phyloP scores from a whole-genome alignment of 176 grass and related monocot species.

The Thinopyrum elongatum region DNA sequence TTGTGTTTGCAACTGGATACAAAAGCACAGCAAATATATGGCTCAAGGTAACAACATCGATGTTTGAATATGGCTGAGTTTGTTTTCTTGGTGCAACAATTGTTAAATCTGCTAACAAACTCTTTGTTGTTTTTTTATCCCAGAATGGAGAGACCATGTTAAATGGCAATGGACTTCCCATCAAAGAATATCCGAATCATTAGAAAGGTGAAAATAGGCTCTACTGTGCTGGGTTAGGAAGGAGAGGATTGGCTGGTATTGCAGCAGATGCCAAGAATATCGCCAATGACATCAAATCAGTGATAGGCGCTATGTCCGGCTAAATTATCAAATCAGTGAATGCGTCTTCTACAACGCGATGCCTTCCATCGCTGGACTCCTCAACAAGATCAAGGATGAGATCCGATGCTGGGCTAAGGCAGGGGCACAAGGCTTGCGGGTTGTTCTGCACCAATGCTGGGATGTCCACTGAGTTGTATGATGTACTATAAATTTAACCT shows the following conservation, averaged over 20 bases:
- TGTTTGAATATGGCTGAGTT: not conserved
- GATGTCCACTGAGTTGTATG: too few species aligned
- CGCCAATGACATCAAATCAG: not conserved
- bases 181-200: not conserved
- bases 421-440: too few species aligned
- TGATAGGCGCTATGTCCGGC: not conserved
- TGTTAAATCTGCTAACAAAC: not conserved
- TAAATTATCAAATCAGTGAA: not conserved
- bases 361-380: too few species aligned
- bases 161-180: not conserved
- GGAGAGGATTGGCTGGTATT: not conserved
- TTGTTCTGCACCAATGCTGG: too few species aligned
- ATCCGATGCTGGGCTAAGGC: too few species aligned
- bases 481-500: too few species aligned
- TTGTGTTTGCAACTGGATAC: slow-evolving; percentile 35
- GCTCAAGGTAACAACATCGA: slow-evolving; percentile 37
- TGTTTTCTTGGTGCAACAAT: not conserved
- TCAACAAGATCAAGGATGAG: too few species aligned
- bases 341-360: too few species aligned
- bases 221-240: not conserved
- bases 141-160: not conserved
- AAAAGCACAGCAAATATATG: slow-evolving; percentile 32
- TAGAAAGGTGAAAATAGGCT: not conserved
- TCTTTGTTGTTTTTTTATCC: not conserved
- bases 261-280: not conserved